These are phyloP conservation scores for Chalciporus sp. DNA, from an alignment of 1,284 basidiomycete species.

Conservation along the genomic window DNA sequence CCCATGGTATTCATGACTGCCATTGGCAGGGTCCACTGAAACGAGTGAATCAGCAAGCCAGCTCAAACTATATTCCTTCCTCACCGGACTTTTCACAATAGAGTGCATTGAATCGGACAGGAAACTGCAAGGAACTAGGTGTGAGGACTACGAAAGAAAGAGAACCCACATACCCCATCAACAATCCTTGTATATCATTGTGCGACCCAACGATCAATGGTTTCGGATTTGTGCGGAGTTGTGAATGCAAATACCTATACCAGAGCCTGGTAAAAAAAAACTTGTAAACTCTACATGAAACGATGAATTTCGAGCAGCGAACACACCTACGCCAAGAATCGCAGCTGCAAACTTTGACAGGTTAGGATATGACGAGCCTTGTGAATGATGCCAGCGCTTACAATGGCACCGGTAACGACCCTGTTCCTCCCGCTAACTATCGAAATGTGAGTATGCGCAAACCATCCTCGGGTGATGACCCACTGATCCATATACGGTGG, in stretches of 20 bases:
- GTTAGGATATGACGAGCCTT: background rate
- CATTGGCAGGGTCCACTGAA: conserved; percentile 9
- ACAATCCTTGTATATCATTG: background rate
- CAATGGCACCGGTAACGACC: background rate
- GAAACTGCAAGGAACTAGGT: background rate
- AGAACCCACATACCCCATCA: background rate
- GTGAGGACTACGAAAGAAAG: background rate
- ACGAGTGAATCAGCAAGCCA: background rate
- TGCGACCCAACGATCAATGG: background rate
- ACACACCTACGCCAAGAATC: background rate
- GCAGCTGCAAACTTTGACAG: background rate
- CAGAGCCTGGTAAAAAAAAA: background rate
- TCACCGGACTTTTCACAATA: background rate
- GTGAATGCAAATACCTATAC: background rate
- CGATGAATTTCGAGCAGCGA: background rate
- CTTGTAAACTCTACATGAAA: background rate
- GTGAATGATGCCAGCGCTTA: background rate
- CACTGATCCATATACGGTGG: conserved; percentile 22
- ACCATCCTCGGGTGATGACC: background rate
- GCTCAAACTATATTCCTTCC: background rate
- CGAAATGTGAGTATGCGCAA: background rate
- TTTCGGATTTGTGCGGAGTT: too few relatives aligned
- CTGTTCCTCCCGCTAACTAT: conserved; percentile 8
- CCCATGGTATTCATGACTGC: conserved; percentile 9
- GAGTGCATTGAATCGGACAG: background rate